phyloP scores from a whole-genome alignment of 495 filamentous ascomycete species.

The Podospora appendiculata region DNA sequence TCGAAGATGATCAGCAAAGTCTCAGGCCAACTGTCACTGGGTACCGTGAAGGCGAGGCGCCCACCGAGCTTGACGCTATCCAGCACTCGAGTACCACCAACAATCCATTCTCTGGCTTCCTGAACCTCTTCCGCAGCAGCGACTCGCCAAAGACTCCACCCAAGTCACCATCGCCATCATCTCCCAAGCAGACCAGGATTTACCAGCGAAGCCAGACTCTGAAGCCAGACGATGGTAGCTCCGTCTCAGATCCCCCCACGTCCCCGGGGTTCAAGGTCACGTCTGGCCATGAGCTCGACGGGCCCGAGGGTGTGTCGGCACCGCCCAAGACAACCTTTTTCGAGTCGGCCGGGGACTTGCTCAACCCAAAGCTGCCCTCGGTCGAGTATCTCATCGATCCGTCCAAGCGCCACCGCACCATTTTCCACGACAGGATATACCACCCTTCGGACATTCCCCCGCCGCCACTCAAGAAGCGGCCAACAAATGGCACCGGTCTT shows the following conservation, averaged over 20 bases:
- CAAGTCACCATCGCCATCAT: slow-evolving; percentile 23
- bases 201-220: slow-evolving; percentile 72
- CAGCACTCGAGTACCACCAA: slow-evolving; percentile 17
- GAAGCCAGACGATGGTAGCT: slow-evolving; percentile 30
- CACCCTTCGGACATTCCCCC: slow-evolving; percentile 86
- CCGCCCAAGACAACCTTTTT: slow-evolving; percentile 93
- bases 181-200: slow-evolving; percentile 55
- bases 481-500: slow-evolving; percentile 23
- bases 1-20: slow-evolving; percentile 46
- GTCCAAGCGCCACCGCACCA: slow-evolving; percentile 74
- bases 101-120: slow-evolving; percentile 49
- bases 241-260: slow-evolving; percentile 9
- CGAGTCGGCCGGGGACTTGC: slow-evolving; percentile 84
- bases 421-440: slow-evolving; percentile 96
- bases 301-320: slow-evolving; percentile 40
- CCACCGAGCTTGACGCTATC: slow-evolving; percentile 14
- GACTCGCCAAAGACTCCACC: slow-evolving; percentile 20
- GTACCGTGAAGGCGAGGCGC: slow-evolving; percentile 7
- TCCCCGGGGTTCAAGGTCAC: slow-evolving; percentile 33
- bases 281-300: slow-evolving; percentile 35
- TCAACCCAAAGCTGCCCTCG: slow-evolving; percentile 82
- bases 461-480: slow-evolving; percentile 58
- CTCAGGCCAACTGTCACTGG: slow-evolving; percentile 26
- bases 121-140: slow-evolving; percentile 52
- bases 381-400: slow-evolving; percentile 76